A percentile compares a stretch with the other conserved stretches of the same genome.
Evolutionary conservation across 2,329 filamentous ascomycete genomes (phyloP).

Genomic region (Volutella citrinella): DNA sequence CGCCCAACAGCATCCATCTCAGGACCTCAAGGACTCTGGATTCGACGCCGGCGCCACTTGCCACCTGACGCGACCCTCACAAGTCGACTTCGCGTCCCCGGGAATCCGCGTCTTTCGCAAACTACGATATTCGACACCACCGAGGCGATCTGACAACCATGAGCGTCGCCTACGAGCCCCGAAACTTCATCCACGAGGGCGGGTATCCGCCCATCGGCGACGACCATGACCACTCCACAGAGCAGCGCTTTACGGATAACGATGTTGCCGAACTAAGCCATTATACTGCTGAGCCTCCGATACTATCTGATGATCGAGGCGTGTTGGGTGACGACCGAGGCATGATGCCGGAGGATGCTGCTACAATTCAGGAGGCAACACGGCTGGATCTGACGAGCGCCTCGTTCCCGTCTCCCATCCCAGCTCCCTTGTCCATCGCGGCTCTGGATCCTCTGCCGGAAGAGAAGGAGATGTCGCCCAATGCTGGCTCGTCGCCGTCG

Average conservation of each 20-base stretch:
- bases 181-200: conserved; percentile 47
- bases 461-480: conserved; percentile 33
- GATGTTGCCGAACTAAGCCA: conserved; percentile 42
- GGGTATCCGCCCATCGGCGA: conserved; percentile 46
- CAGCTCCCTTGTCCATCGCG: conserved; percentile 27
- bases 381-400: conserved; percentile 36
- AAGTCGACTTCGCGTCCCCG: conserved; percentile 7
- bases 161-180: conserved; percentile 51
- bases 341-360: conserved; percentile 37
- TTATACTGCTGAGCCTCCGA: conserved; percentile 39
- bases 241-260: conserved; percentile 41
- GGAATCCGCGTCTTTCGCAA: conserved; percentile 13
- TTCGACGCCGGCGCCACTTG: background rate
- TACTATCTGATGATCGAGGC: conserved; percentile 36
- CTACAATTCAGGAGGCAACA: conserved; percentile 35
- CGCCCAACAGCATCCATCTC: background rate
- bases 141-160: conserved; percentile 34
- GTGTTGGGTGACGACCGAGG: conserved; percentile 34
- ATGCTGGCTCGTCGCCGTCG: conserved; percentile 29
- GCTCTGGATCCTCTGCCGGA: conserved; percentile 31
- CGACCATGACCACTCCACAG: conserved; percentile 38
- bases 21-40: background rate
- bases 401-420: conserved; percentile 34
- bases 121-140: conserved; percentile 8
- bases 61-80: conserved; percentile 11